Evolutionary conservation across 306 rosid species (phyloP), one percentile per base, ranked within the genome.

Genomic region (Psophocarpus tetragonolobus): DNA sequence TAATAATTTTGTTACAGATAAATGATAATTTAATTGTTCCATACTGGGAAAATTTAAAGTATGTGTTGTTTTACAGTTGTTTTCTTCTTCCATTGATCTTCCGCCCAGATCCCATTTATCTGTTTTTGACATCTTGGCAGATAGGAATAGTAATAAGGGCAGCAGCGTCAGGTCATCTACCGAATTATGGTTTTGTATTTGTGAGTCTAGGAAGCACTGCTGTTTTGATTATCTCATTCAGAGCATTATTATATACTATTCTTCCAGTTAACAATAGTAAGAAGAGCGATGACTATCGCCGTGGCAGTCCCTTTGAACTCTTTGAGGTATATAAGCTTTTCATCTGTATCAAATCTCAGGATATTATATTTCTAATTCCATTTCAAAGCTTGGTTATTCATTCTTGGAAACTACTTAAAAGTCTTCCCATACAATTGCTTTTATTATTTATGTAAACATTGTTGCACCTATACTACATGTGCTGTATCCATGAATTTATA

Each of bases 191-290:
- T 57, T 92, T 95, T 79, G 51, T 91, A 26, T 76, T 88, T 24
- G 97, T 85, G 65, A 90, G 92, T 26, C 80, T 95, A 80, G 97
- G 97, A 67, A 95, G 99, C 87, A 92, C 97, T 20, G 97, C 91
- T 73, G 91, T 95, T 76, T 75, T 92, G 71, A 97, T 95, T 27
- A 69, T 90, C 24, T 86, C 94, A 58, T 86, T 92, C 88, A 84
- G 99, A 84, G 83, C 97, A 27, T 63, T 92, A 6, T 36, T 92
- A 47, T 88, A 91, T 72, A 71, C 85, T 15, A 9, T 92, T 81
- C 81, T 88, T 80, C 97, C 93, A 0, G 69, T 32, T 45, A 78
- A 81, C 76, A 81, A 77, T 73, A 74, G 79, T 76, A 95, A 91
- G 87, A 91, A 88, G 86, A 88, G 73, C 4, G 97, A 95, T 63